Percentiles rank a stretch among this genome's conserved stretches.
phyloP scores from a whole-genome alignment of 2,329 filamentous ascomycete species.

The Peltaster fructicola region DNA sequence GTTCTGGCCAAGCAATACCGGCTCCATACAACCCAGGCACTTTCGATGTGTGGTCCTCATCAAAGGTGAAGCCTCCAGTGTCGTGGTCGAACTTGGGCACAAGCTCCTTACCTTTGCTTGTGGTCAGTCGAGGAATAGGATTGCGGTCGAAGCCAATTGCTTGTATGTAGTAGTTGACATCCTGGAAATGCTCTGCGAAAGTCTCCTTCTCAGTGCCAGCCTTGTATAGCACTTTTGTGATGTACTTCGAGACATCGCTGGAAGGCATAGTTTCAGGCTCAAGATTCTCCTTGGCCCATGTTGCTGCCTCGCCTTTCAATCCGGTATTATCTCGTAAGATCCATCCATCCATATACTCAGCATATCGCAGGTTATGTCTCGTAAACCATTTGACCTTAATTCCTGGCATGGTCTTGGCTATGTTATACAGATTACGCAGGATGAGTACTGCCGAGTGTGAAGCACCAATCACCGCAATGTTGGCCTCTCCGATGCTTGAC shows the following conservation, averaged over 20 bases:
- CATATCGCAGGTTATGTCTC: constrained; percentile 42
- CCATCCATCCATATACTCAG: constrained; percentile 44
- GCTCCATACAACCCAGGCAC: constrained; percentile 40
- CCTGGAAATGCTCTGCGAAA: constrained; percentile 30
- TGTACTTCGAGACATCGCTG: constrained; percentile 29
- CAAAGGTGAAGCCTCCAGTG: constrained; percentile 18
- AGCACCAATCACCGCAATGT: constrained; percentile 41
- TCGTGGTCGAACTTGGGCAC: constrained; percentile 28
- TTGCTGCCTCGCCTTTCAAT: constrained; percentile 42
- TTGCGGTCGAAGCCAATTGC: constrained; percentile 41
- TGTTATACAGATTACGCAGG: constrained; percentile 40
- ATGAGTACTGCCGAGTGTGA: constrained; percentile 47
- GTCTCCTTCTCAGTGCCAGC: constrained; percentile 32
- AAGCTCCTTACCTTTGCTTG: constrained; percentile 16
- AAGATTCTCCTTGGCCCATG: constrained; percentile 41
- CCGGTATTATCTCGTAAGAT: constrained; percentile 49
- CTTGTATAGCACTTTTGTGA: constrained; percentile 21
- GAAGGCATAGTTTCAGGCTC: constrained; percentile 31
- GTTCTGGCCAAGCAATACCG: constrained; percentile 46
- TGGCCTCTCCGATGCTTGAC: constrained; percentile 20
- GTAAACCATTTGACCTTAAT: constrained; percentile 45
- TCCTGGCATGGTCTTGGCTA: constrained; percentile 34
- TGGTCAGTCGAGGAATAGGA: constrained; percentile 30
- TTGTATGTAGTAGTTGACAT: constrained; percentile 36
- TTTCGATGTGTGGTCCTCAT: constrained; percentile 8